Evolutionary conservation across 176 grass and related monocot genomes (phyloP).

Genomic region (Carex kokanica): DNA sequence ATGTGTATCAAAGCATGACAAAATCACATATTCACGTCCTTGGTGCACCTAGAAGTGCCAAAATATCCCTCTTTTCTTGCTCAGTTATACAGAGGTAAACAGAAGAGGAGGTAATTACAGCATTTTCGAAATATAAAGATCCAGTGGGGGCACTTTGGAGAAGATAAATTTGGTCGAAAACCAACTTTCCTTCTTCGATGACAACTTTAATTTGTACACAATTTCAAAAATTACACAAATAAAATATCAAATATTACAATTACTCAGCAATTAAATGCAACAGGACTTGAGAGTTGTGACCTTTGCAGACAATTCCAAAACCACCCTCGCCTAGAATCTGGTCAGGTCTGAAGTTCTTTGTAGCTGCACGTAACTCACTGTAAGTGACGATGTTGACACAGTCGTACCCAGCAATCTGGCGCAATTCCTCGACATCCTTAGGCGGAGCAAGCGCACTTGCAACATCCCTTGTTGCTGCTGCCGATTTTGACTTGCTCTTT

Average conservation of each 20-base stretch:
- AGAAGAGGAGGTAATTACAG: not conserved
- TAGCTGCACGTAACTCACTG: constrained; percentile 63
- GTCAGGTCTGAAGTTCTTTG: constrained; percentile 87
- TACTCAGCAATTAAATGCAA: not conserved
- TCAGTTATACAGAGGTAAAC: not conserved
- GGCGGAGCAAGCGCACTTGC: constrained; percentile 66
- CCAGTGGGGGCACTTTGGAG: not conserved
- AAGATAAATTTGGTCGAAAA: not conserved
- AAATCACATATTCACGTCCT: not conserved
- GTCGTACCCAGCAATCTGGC: constrained; percentile 60
- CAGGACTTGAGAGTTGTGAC: constrained; percentile 29
- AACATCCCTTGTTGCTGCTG: constrained; percentile 37
- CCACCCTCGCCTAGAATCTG: constrained; percentile 92
- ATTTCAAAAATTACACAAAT: too few species aligned
- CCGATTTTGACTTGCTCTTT: constrained; percentile 47
- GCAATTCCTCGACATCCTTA: constrained; percentile 76
- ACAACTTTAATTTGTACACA: too few species aligned
- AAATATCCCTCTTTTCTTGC: not conserved
- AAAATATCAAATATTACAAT: not conserved
- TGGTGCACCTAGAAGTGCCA: not conserved
- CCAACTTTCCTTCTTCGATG: not conserved
- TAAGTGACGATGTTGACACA: constrained; percentile 87
- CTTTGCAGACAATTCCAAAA: constrained; percentile 96
- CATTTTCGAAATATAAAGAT: not conserved
- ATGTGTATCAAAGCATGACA: too few species aligned